These are phyloP conservation scores for Metschnikowia matae DNA, from an alignment of 805 yeast genomes.

Conservation along the genomic window DNA sequence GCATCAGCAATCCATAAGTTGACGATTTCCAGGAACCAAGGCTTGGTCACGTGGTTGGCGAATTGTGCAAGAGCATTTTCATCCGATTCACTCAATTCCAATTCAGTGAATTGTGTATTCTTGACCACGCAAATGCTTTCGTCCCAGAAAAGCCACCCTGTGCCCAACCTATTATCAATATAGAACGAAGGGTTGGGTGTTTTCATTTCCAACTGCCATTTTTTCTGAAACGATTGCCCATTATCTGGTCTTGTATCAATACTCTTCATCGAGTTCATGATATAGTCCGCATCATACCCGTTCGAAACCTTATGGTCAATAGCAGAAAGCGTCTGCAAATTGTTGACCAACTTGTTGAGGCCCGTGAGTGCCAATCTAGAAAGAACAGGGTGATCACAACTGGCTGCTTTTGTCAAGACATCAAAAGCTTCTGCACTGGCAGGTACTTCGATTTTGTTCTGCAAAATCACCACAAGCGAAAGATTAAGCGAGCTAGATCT, in stretches of 20 bases:
- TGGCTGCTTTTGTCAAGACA: slow-evolving; percentile 44
- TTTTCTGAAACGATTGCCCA: slow-evolving; percentile 32
- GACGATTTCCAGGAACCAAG: slow-evolving; percentile 55
- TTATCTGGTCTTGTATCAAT: slow-evolving; percentile 41
- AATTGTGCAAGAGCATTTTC: slow-evolving; percentile 35
- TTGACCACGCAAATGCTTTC: slow-evolving; percentile 45
- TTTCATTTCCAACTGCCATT: slow-evolving; percentile 50
- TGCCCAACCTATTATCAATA: slow-evolving; percentile 52
- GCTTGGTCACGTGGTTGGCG: slow-evolving; percentile 45
- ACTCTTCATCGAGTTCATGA: slow-evolving; percentile 32
- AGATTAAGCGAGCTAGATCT: slow-evolving; percentile 47
- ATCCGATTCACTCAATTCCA: slow-evolving; percentile 43
- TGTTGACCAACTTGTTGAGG: slow-evolving; percentile 41
- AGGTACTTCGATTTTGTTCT: slow-evolving; percentile 48
- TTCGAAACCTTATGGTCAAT: slow-evolving; percentile 46
- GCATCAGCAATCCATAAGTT: slow-evolving; percentile 57
- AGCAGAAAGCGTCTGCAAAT: slow-evolving; percentile 42
- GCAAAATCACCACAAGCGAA: slow-evolving; percentile 48
- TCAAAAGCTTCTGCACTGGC: slow-evolving; percentile 37
- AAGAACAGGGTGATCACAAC: slow-evolving; percentile 65
- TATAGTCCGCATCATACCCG: slow-evolving; percentile 35
- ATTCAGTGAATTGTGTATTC: slow-evolving; percentile 21
- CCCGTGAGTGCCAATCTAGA: slow-evolving; percentile 59
- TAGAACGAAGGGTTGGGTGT: slow-evolving; percentile 48
- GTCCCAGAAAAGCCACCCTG: slow-evolving; percentile 80